Base-by-base conservation (phyloP, 2,329 filamentous ascomycete genomes). In the Penicillium sp. region DNA sequence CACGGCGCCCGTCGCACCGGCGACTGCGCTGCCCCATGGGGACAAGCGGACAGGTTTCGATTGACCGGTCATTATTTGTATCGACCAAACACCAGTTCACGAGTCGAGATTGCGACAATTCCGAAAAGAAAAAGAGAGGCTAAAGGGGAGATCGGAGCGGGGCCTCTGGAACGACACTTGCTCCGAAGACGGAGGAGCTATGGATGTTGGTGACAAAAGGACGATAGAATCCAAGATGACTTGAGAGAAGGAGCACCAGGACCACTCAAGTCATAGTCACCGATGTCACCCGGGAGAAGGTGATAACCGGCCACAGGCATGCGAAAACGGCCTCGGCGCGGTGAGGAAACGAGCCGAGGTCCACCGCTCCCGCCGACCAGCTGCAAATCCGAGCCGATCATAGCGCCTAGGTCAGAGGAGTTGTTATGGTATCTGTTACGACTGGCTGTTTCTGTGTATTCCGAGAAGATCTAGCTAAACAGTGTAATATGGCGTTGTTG, bases 11-110 rank as follows among this genome's bases (percentile, higher is more conserved):
- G 90, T 89, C 47, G 94, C 90, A 66, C 94, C 94, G 58, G 94
- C 93, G 61, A 96, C 85, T 49, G 94, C 94, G 69, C 87, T 87
- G 49, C 92, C 93, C 93, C 93, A 97, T 49, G 94, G 89, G 39
- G 94, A 91, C 54, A 97, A 83, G 61, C 79, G 79, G 48, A 79
- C 79, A 58, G 85, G 80, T 73, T 91, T 93, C 36, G 81, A 83
- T 68, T 80, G 78, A 52, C 74, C 77, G 51, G 79, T 70, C 81
- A 84, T 84, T 51, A 26, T 62, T 46, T 47, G 54, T 23, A 31
- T 21, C 18, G 43, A 50, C 23, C 33, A 38, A 50, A 50, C 34
- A 47, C 38, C 45, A 38, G 41, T 31, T 24, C 23, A 50, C 45
- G 15, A 9, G 28, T 38, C 45, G 48, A 46, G 47, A 43, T 23